Base-by-base conservation (phyloP, 306 rosid species). In the Cicer judaicum region DNA sequence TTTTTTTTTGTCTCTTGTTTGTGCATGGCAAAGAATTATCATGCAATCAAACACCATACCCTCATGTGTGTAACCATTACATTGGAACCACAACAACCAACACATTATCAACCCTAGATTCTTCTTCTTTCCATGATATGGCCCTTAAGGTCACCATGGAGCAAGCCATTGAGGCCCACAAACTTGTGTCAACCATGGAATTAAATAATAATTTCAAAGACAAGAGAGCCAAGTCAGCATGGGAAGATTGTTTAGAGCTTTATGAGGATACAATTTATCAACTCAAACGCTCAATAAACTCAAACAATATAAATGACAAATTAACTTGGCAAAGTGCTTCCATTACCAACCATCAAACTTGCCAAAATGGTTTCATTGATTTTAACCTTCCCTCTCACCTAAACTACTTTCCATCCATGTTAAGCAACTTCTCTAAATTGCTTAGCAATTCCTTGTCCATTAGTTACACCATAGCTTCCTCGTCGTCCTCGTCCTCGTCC, bases 1-100 rank as follows among this genome's bases (percentile, higher is more conserved):
- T 87, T 1, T 4, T 82, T 11, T 72, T 7, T 12, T 66, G 80
- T 60, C 64, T 80, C 19, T 44, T 74, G 39, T 0, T 42, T 21
- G 79, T 86, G 86, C 87, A 80, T 80, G 86, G 70, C 68, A 68
- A 73, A 29, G 43, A 43, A 49, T 61, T 56, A 16, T 74, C 92
- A 71, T 92, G 98, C 87, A 82, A 55, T 80, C 85, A 92, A 83
- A 92, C 93, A 39, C 98, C 96, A 48, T 81, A 87, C 73, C 94
- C 98, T 16, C 65, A 68, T 50, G 87, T 85, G 0, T 90, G 98
- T 79, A 55, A 74, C 64, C 89, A 85, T 72, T 91, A 77, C 78
- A 34, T 80, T 8, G 70, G 64, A 36, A 10, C 61, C 18, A 64
- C 63, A n/a, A 42, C 72, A 1, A 64, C 77, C 60, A 70, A 79